A percentile compares a stretch with the other conserved stretches of the same genome.
These are phyloP conservation scores for Hypoxylon fuscum DNA, from an alignment of 495 filamentous ascomycete genomes.

Conservation along the genomic window DNA sequence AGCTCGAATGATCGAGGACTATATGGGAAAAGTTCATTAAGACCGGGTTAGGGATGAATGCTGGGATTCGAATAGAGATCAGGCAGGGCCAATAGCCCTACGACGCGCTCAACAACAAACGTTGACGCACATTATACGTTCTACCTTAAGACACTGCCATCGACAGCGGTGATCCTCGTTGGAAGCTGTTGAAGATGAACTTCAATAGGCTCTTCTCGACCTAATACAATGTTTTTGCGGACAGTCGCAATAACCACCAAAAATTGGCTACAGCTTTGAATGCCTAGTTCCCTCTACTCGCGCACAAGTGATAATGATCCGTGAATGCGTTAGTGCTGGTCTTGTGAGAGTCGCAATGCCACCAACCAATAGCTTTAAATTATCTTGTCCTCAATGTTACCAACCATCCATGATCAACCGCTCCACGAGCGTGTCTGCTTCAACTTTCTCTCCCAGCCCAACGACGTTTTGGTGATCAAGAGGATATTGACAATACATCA, in stretches of 20 bases:
- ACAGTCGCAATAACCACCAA: conserved; percentile 39
- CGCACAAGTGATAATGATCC: conserved; percentile 16
- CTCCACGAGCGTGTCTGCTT: background rate
- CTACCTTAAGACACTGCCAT: conserved; percentile 24
- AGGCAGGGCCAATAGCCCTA: conserved; percentile 34
- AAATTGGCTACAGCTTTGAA: conserved; percentile 19
- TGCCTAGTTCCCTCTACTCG: conserved; percentile 1
- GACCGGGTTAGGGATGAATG: conserved; percentile 37
- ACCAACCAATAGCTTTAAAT: background rate
- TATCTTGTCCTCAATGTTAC: background rate
- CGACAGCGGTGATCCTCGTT: conserved; percentile 24
- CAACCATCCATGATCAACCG: background rate
- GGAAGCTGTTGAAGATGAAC: conserved; percentile 25
- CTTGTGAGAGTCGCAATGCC: conserved; percentile 24
- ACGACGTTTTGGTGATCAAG: conserved; percentile 10
- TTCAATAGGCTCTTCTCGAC: conserved; percentile 37
- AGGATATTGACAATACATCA: conserved; percentile 13
- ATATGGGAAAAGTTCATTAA: conserved; percentile 37
- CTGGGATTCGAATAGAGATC: conserved; percentile 38
- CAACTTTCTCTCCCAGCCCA: background rate
- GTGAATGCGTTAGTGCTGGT: conserved; percentile 3
- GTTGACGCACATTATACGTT: conserved; percentile 42
- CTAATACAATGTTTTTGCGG: conserved; percentile 45
- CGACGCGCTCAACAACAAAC: conserved; percentile 24
- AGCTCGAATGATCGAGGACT: conserved; percentile 31